Conservation (phyloP, 2,329 filamentous ascomycete species). For the Paecilomyces dactylethromorphus region DNA sequence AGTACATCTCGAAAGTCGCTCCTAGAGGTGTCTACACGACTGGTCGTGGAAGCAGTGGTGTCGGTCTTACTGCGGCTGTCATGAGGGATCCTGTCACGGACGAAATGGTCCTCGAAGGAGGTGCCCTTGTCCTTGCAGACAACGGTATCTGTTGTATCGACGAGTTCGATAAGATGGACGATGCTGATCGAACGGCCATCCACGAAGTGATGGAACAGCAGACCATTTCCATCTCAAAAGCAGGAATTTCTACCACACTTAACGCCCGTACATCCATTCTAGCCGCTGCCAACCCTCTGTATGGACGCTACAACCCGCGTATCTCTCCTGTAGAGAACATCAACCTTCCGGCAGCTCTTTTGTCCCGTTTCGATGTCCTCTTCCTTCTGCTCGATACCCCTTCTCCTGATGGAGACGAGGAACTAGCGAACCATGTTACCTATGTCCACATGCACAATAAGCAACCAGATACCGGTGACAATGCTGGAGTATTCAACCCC, state of each 20-base stretch:
- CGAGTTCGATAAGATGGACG: constrained; percentile 83
- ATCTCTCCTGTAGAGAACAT: constrained; percentile 98
- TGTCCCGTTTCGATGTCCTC: constrained; percentile 94
- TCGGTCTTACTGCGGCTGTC: constrained; percentile 74
- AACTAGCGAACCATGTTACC: constrained; percentile 90
- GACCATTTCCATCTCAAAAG: constrained; percentile 79
- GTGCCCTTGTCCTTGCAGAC: constrained; percentile 70
- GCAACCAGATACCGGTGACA: constrained; percentile 70
- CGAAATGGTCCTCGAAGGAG: constrained; percentile 73
- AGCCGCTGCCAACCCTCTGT: constrained; percentile 92
- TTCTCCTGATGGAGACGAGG: constrained; percentile 79
- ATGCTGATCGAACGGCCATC: constrained; percentile 69
- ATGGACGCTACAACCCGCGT: constrained; percentile 95
- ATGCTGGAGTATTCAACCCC: constrained; percentile 75
- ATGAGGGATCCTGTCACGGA: constrained; percentile 74
- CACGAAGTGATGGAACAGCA: constrained; percentile 88
- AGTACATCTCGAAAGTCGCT: constrained; percentile 97
- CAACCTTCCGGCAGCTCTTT: constrained; percentile 91
- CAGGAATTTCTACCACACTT: constrained; percentile 91
- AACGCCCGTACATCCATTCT: constrained; percentile 95
- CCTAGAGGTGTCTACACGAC: constrained; percentile 84
- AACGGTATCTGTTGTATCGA: constrained; percentile 81
- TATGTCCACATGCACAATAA: constrained; percentile 95
- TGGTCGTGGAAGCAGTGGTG: constrained; percentile 72
- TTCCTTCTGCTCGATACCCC: constrained; percentile 96